Percentiles rank a stretch among this genome's conserved stretches.
These are phyloP conservation scores for Acmispon strigosus DNA, from an alignment of 306 rosid species.

Conservation along the genomic window DNA sequence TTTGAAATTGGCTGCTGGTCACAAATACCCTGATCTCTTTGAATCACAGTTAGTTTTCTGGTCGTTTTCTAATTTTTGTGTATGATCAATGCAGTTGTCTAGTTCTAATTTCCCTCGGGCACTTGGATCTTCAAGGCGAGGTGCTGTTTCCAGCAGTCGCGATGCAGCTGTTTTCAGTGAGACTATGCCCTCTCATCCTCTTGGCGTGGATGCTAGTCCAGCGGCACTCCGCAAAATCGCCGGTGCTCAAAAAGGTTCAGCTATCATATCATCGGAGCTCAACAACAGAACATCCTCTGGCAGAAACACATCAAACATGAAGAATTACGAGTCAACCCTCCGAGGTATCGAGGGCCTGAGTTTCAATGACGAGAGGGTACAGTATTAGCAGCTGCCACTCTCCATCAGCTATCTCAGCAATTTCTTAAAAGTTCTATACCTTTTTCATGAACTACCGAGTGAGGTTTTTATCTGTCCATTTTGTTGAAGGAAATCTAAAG, in stretches of 20 bases:
- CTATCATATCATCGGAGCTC: conserved; percentile 55
- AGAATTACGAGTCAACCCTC: conserved; percentile 71
- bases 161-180: conserved; percentile 56
- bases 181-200: conserved; percentile 49
- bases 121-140: conserved; percentile 79
- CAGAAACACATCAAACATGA: conserved; percentile 48
- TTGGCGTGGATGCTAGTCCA: conserved; percentile 32
- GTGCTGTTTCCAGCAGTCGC: conserved; percentile 60
- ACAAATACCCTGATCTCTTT: background rate
- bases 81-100: conserved; percentile 47
- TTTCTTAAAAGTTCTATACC: conserved; percentile 23
- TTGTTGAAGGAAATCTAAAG: conserved; percentile 46
- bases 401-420: conserved; percentile 26
- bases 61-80: background rate
- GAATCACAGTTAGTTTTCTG: background rate
- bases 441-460: conserved; percentile 26
- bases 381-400: conserved; percentile 49
- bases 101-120: conserved; percentile 53
- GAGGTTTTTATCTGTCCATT: conserved; percentile 39
- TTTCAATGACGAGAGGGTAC: conserved; percentile 79
- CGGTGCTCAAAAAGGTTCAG: conserved; percentile 57
- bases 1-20: background rate
- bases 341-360: conserved; percentile 79
- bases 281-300: conserved; percentile 50
- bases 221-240: conserved; percentile 55